Evolutionary conservation across 352 stramenopile genomes (phyloP), one percentile per base, ranked within the genome.

Genomic region (Pythium rhizo-oryzae): DNA sequence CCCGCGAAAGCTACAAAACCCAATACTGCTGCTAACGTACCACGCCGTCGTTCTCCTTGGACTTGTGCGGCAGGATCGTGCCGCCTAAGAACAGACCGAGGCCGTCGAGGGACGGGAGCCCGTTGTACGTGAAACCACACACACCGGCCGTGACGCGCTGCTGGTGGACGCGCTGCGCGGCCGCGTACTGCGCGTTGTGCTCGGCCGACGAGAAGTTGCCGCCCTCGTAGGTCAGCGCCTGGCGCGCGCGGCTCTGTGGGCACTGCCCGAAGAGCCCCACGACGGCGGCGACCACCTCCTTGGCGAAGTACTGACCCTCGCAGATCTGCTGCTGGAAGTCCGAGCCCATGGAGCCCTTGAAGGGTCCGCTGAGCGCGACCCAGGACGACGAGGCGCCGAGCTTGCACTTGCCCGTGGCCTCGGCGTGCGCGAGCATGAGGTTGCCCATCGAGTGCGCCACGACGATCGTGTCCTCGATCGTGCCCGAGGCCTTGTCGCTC

Each of bases 381-480:
- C 78, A 86, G 41, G 69, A 65, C 1, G 75, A 71, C 13, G 71
- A 74, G 8, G 56, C 43, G 25, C 61, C 71, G 0, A 90, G 60
- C 30, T 67, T 74, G 55, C 80, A 90, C 62, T 82, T 78, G 9
- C 66, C 73, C 1, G 59, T 78, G 9, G 80, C 80, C 39, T 90
- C 71, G 2, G 84, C 82, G 24, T 77, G 74, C 0, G 62, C 69
- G 16, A 90, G 33, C 39, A 83, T 77, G 12, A 91, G 62, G 61
- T 85, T 90, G 8, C 69, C 84, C 81, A 91, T 88, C 21, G 82
- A 93, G 59, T 93, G 82, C 1, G 67, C 74, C 1, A 93, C 57
- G 37, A 88, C 67, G 71, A 91, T 91, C 11, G 82, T 85, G 60
- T 90, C 74, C 61, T 82, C 75, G 70, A 90, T 77, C 15, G 73